These are phyloP conservation scores for Trichoderma hamatum DNA, from an alignment of 2,329 filamentous ascomycete species.

Conservation along the genomic window DNA sequence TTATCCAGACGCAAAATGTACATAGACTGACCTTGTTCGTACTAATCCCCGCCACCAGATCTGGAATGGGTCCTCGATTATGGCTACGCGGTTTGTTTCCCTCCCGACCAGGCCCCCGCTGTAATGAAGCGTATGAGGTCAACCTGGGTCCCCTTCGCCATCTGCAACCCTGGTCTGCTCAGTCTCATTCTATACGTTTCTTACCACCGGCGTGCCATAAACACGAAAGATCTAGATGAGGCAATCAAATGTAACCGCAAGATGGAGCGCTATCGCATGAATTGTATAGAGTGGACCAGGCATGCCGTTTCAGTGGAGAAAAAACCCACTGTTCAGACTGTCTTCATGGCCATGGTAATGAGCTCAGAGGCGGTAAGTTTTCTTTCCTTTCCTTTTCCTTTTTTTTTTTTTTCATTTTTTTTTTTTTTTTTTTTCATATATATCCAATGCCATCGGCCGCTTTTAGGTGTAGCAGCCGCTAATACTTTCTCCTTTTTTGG, in stretches of 20 bases:
- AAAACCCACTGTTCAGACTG: background rate
- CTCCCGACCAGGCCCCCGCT: background rate
- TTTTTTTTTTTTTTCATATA: too few relatives aligned
- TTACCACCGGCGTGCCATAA: conserved; percentile 2
- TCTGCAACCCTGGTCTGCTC: background rate
- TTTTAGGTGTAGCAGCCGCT: background rate
- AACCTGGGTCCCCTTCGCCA: conserved; percentile 18
- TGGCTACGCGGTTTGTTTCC: conserved; percentile 21
- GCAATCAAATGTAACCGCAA: background rate
- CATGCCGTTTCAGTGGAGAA: background rate
- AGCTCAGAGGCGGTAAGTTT: conserved; percentile 19
- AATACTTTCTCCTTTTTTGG: background rate
- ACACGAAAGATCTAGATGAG: background rate
- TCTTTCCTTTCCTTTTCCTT: background rate
- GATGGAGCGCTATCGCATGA: background rate
- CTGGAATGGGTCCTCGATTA: conserved; percentile 22
- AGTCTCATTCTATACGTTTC: conserved; percentile 8
- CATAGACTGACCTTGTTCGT: background rate
- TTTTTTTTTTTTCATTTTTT: too few relatives aligned
- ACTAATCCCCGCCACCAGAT: background rate
- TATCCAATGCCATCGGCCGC: background rate
- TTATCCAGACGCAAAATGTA: background rate
- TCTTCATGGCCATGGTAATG: conserved; percentile 12
- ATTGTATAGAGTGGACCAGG: conserved; percentile 15
- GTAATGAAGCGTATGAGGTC: conserved; percentile 10